These are phyloP conservation scores for Paecilomyces variotii DNA, from an alignment of 2,329 filamentous ascomycete genomes.

Conservation along the genomic window DNA sequence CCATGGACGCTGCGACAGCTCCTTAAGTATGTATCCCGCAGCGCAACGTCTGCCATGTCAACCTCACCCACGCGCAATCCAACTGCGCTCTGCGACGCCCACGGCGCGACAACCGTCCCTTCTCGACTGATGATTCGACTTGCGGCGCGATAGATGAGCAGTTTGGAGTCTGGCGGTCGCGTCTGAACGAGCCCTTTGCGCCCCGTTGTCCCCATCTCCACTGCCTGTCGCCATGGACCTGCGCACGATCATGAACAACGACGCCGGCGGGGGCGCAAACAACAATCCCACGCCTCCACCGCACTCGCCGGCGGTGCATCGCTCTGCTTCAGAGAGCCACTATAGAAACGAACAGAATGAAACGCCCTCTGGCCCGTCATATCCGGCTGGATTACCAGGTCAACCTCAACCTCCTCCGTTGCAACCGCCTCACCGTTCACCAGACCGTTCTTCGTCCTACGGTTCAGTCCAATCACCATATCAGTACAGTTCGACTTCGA, in stretches of 20 bases:
- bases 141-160: background rate
- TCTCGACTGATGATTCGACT: background rate
- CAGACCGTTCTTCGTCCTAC: constrained; percentile 33
- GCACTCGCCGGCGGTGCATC: constrained; percentile 17
- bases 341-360: constrained; percentile 15
- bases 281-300: constrained; percentile 17
- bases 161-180: constrained; percentile 3
- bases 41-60: background rate
- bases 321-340: constrained; percentile 19
- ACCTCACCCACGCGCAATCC: background rate
- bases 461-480: constrained; percentile 33
- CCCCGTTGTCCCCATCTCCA: constrained; percentile 5
- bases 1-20: background rate
- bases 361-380: constrained; percentile 15
- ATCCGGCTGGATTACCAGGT: constrained; percentile 19
- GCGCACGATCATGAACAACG: constrained; percentile 45
- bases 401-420: constrained; percentile 36
- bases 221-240: constrained; percentile 40
- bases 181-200: constrained; percentile 6
- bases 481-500: constrained; percentile 27
- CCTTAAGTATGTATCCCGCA: background rate
- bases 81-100: background rate
- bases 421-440: constrained; percentile 38
- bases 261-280: constrained; percentile 26
- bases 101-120: background rate